These are phyloP conservation scores for Pichia insulana DNA, from an alignment of 805 yeast genomes.

Conservation along the genomic window DNA sequence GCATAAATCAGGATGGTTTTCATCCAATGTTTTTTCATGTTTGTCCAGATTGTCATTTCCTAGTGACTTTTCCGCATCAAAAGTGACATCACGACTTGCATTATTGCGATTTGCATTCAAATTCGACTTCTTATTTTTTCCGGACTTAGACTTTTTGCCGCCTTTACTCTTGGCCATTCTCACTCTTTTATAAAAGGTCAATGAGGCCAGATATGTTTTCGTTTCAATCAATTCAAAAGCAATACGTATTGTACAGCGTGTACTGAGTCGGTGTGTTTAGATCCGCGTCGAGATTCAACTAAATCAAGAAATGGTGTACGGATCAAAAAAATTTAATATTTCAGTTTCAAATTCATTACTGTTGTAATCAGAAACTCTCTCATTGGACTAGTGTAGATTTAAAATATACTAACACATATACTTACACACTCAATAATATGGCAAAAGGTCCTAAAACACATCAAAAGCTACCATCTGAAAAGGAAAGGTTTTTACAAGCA, in stretches of 20 bases:
- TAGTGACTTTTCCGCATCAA: background rate
- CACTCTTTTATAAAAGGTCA: background rate
- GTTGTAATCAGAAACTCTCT: too few relatives aligned
- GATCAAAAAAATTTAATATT: background rate
- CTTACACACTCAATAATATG: constrained; percentile 1
- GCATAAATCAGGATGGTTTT: background rate
- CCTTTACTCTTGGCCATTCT: background rate
- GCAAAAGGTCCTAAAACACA: constrained; percentile 33
- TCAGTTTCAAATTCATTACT: background rate
- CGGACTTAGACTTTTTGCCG: background rate
- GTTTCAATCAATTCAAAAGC: too few relatives aligned
- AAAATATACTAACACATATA: background rate
- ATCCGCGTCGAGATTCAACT: background rate
- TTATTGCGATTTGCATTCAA: background rate
- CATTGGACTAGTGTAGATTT: background rate
- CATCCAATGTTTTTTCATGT: background rate
- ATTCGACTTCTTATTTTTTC: background rate
- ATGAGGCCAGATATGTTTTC: too few relatives aligned
- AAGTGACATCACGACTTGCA: background rate
- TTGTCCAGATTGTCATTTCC: background rate
- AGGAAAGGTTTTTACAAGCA: constrained; percentile 85
- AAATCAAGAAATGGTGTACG: too few relatives aligned
- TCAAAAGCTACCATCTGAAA: constrained; percentile 77
- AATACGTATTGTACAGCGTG: too few relatives aligned
- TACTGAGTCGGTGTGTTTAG: too few relatives aligned